A percentile compares a stretch with the other conserved stretches of the same genome.
These are phyloP conservation scores for Penicillium salamii DNA, from an alignment of 495 filamentous ascomycete species.

Conservation along the genomic window DNA sequence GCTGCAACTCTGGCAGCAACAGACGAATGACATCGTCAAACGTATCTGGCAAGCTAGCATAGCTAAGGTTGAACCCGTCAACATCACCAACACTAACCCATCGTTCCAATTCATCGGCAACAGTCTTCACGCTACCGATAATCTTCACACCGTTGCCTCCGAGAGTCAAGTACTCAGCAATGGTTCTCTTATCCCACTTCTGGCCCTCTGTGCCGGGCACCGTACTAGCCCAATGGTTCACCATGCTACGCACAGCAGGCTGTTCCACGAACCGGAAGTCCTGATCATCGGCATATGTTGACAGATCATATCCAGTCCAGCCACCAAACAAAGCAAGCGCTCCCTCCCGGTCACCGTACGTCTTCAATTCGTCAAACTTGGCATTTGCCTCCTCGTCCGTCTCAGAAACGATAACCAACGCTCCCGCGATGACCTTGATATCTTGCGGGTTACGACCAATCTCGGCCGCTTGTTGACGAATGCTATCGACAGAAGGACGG, in stretches of 20 bases:
- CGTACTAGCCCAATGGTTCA: slow-evolving; percentile 40
- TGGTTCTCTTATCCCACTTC: slow-evolving; percentile 62
- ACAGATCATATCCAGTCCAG: slow-evolving; percentile 54
- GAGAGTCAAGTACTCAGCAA: slow-evolving; percentile 59
- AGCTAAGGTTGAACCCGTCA: slow-evolving; percentile 63
- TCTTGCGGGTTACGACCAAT: slow-evolving; percentile 43
- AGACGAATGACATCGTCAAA: slow-evolving; percentile 62
- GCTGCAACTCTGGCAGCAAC: slow-evolving; percentile 42
- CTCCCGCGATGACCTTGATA: slow-evolving; percentile 52
- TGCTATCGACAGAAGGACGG: slow-evolving; percentile 43
- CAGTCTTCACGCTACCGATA: slow-evolving; percentile 53
- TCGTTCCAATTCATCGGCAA: slow-evolving; percentile 60
- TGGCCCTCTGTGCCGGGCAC: slow-evolving; percentile 35
- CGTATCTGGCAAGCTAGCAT: slow-evolving; percentile 56
- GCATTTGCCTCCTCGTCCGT: slow-evolving; percentile 53
- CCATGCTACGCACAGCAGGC: slow-evolving; percentile 51
- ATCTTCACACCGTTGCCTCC: slow-evolving; percentile 57
- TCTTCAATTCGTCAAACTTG: slow-evolving; percentile 46
- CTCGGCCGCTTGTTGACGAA: slow-evolving; percentile 43
- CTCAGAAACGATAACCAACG: slow-evolving; percentile 48
- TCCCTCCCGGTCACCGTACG: slow-evolving; percentile 49
- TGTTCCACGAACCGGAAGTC: slow-evolving; percentile 57
- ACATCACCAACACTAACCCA: slow-evolving; percentile 60
- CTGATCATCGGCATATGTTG: slow-evolving; percentile 48
- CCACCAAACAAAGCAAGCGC: slow-evolving; percentile 54